These are phyloP conservation scores for Erigeron canadensis DNA, from an alignment of 129 eudicot species.

Conservation along the genomic window DNA sequence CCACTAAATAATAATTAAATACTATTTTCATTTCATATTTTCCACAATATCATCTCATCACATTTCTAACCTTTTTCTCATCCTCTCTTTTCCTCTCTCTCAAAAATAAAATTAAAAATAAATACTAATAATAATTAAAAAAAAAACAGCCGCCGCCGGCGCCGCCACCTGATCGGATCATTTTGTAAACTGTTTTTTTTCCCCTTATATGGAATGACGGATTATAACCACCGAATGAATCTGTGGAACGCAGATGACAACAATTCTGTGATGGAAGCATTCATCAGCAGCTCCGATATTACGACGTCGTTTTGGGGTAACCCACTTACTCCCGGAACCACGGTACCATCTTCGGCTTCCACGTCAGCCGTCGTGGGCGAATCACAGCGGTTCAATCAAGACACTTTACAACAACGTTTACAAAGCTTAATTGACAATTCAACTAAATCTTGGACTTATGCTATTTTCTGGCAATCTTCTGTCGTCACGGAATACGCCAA, in stretches of 20 bases:
- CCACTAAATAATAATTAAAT: too few species aligned
- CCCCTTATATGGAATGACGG: conserved; percentile 37
- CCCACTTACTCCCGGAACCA: conserved; percentile 21
- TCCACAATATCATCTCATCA: too few species aligned
- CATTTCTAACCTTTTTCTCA: too few species aligned
- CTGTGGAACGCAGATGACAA: conserved; percentile 55
- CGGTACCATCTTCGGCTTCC: conserved; percentile 38
- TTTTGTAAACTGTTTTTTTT: neutral
- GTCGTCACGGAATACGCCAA: conserved; percentile 30
- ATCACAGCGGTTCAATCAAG: conserved; percentile 45
- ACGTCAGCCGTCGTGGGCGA: conserved; percentile 16
- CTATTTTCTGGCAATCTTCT: conserved; percentile 87
- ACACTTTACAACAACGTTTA: conserved; percentile 69
- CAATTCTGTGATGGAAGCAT: conserved; percentile 58
- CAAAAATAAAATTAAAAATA: too few species aligned
- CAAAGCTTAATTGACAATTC: conserved; percentile 70
- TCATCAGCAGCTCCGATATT: conserved; percentile 53
- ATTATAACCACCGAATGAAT: conserved; percentile 45
- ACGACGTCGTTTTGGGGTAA: conserved; percentile 53
- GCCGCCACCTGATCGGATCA: too few species aligned
- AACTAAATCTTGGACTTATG: conserved; percentile 70
- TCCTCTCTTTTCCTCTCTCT: too few species aligned
- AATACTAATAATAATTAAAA: too few species aligned
- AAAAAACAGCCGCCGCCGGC: too few species aligned
- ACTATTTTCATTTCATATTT: too few species aligned